Evolutionary conservation across 176 grass and related monocot species (phyloP).

Genomic region (Bromus sterilis): DNA sequence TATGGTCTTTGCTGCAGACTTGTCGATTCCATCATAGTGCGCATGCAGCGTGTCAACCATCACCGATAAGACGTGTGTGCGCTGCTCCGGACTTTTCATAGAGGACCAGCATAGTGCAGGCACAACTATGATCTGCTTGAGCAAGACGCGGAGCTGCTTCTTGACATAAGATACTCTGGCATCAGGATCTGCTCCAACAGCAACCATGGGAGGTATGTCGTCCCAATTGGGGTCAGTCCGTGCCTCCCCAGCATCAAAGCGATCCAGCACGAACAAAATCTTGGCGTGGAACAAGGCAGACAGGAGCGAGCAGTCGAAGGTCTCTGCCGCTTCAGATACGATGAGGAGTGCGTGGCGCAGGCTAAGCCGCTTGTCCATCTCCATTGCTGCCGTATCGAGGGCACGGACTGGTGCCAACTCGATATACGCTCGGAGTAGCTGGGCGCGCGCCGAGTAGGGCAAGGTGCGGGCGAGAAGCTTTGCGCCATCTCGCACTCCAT

Average conservation of each 20-base stretch:
- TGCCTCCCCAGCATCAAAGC: neutral
- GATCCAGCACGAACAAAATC: neutral
- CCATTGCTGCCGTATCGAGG: neutral
- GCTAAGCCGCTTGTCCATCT: neutral
- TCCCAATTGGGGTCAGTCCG: neutral
- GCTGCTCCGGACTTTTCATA: neutral
- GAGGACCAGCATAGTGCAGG: neutral
- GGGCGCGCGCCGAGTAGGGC: neutral
- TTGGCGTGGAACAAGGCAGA: conserved; percentile 5
- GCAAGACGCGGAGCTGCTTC: neutral
- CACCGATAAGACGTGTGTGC: neutral
- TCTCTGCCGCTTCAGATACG: neutral
- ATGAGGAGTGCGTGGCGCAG: neutral
- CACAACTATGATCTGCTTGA: neutral
- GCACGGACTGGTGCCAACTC: neutral
- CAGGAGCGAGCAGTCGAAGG: neutral
- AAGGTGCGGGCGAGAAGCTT: neutral
- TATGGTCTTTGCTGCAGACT: neutral
- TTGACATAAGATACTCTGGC: neutral
- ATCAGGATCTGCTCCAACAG: neutral
- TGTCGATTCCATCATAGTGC: neutral
- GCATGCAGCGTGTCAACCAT: neutral
- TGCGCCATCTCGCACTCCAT: neutral
- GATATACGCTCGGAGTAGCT: neutral
- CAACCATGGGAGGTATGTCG: conserved; percentile 1